A percentile compares a stretch with the other conserved stretches of the same genome.
Evolutionary conservation across 139 green algal genomes (phyloP).

Genomic region (Nannochloris sp.): DNA sequence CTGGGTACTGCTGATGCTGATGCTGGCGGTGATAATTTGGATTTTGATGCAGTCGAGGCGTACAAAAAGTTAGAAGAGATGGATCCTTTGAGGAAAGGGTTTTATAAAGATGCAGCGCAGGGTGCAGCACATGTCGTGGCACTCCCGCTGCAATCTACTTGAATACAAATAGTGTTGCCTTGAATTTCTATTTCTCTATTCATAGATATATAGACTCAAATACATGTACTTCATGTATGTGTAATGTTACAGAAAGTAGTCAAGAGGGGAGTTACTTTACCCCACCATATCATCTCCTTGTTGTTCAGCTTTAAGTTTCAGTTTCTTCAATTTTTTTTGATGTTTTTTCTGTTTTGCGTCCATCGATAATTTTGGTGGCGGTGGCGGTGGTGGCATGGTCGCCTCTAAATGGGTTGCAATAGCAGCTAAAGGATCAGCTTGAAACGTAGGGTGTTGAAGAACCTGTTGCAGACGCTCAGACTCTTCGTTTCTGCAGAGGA

Average conservation of each 20-base stretch:
- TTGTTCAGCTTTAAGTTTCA: not conserved
- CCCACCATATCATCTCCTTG: no score
- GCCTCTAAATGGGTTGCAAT: constrained; percentile 36
- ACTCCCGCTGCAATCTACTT: not conserved
- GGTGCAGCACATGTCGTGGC: constrained; percentile 21
- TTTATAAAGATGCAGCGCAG: constrained; percentile 33
- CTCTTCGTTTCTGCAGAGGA: constrained; percentile 18
- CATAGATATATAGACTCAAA: constrained; percentile 67
- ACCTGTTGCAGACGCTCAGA: constrained; percentile 29
- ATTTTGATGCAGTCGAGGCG: no score
- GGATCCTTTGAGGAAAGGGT: constrained; percentile 34
- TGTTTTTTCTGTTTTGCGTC: not conserved
- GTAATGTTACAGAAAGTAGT: no score
- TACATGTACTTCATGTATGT: no score
- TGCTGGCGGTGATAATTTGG: not conserved
- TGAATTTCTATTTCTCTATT: constrained; percentile 30
- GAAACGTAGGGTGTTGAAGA: constrained; percentile 37
- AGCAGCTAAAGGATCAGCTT: constrained; percentile 35
- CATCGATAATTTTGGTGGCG: not conserved
- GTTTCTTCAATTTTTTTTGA: not conserved
- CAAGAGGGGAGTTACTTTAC: no score
- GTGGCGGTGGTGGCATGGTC: constrained; percentile 31
- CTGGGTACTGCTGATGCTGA: not conserved
- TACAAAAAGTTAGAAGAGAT: constrained; percentile 29
- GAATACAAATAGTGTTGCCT: constrained; percentile 9